Percentiles rank a stretch among this genome's conserved stretches.
phyloP scores from a whole-genome alignment of 73 alveolate genomes.

The Tetrahymena borealis region DNA sequence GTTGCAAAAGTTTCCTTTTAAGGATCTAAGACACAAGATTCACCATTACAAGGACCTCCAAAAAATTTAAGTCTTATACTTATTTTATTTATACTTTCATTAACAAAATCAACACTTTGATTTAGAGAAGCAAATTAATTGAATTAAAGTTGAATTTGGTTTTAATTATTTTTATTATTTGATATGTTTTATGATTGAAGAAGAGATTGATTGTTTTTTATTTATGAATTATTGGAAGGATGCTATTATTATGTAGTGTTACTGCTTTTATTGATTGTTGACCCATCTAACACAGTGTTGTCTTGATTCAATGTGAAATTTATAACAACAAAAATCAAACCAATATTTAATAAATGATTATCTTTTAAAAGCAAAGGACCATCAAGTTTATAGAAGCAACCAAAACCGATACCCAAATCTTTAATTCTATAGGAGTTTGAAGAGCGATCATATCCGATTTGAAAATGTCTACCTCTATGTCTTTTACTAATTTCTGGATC shows the following conservation, averaged over 20 bases:
- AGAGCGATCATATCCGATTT: slow-evolving; percentile 31
- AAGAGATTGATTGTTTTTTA: not conserved
- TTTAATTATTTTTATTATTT: not conserved
- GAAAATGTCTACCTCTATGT: slow-evolving; percentile 40
- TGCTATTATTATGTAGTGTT: not conserved
- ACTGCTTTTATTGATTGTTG: not conserved
- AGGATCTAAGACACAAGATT: not conserved
- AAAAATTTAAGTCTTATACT: slow-evolving; percentile 5
- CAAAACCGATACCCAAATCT: slow-evolving; percentile 87
- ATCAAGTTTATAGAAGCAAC: slow-evolving; percentile 67
- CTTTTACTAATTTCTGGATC: slow-evolving; percentile 14
- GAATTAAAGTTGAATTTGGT: not conserved
- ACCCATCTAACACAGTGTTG: not conserved
- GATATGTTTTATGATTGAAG: not conserved
- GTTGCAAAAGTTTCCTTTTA: slow-evolving; percentile 37
- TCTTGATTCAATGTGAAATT: slow-evolving; percentile 17
- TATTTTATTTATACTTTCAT: not conserved
- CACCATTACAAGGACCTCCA: slow-evolving; percentile 14
- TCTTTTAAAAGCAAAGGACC: slow-evolving; percentile 66
- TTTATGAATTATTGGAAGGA: not conserved
- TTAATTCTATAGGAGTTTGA: slow-evolving; percentile 16
- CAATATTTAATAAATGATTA: slow-evolving; percentile 73
- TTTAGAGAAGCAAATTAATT: not conserved
- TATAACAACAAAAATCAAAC: slow-evolving; percentile 67
- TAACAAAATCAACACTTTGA: not conserved